Evolutionary conservation across 176 grass and related monocot species (phyloP), one percentile per base, ranked within the genome.

Genomic region (Musa schizocarpa): DNA sequence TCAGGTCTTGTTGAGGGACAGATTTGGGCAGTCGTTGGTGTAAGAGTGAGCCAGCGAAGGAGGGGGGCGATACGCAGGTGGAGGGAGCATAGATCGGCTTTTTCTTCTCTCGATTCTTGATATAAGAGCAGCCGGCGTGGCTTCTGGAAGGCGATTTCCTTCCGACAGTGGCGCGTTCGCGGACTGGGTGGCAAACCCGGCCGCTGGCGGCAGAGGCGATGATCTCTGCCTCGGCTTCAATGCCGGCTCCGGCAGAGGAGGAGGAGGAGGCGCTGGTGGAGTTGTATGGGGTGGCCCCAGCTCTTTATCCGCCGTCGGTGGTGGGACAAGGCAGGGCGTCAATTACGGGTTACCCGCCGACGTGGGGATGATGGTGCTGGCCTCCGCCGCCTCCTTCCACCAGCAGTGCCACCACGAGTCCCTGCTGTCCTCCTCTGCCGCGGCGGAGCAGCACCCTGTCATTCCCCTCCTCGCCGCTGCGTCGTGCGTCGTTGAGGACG

Each of bases 211-310:
- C 34, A 82, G 88, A 17, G 86, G 83, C 7, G 96, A 91, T 21
- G 96, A 94, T 49, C 88, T 99, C 34, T 99, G 89, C 58, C 86
- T 99, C 50, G 88, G 96, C 14, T 99, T 99, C 91, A 99, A 94
- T 94, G 96, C 86, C 58, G 81, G 78, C 0, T 80, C 74, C 11
- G 77, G 34, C 2, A 76, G 82, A 0, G 88, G 81, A 2, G 84
- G 87, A 0, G 82, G 5, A 25, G 85, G 61, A 11, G 80, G 73
- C 0, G 13, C 53, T 9, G 61, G n/a, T 8, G 55, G 73, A 14
- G 68, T 50, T 7, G 68, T 51, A 20, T 50, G 68, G 68, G 43
- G 43, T 19, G 59, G 59, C 16, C 29, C 11, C 59, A 34, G 74
- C 53, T 74, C 72, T 0, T 21, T 79, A 2, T 63, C 76, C 1